Percentiles rank a stretch among this genome's conserved stretches.
Conservation (phyloP, 2,329 filamentous ascomycete genomes). For the Ophiosphaerella narmari region DNA sequence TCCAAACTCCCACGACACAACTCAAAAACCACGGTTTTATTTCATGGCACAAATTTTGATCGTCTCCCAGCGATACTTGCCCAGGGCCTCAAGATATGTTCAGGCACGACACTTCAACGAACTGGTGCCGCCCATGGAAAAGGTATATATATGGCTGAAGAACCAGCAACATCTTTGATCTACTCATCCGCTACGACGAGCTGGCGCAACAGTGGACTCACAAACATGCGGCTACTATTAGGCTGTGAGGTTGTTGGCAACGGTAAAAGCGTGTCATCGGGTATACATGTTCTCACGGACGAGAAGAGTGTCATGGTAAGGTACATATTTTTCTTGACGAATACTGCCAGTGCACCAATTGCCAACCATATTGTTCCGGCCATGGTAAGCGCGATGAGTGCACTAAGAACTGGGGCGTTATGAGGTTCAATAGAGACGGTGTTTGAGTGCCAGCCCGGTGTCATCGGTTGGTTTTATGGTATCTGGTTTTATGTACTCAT, state of each 20-base stretch:
- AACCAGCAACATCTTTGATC: constrained; percentile 28
- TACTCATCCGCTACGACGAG: constrained; percentile 26
- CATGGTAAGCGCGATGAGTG: constrained; percentile 27
- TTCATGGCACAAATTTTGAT: constrained; percentile 41
- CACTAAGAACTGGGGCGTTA: constrained; percentile 17
- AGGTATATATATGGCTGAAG: constrained; percentile 40
- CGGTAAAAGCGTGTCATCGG: constrained; percentile 17
- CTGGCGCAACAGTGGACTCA: constrained; percentile 33
- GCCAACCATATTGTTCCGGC: constrained; percentile 24
- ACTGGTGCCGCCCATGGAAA: constrained; percentile 38
- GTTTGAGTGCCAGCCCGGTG: too few relatives aligned
- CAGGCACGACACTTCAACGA: constrained; percentile 35
- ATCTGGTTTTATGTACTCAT: too few relatives aligned
- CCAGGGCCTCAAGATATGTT: constrained; percentile 31
- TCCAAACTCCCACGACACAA: constrained; percentile 10
- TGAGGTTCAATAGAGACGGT: not conserved
- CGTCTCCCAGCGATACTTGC: constrained; percentile 38
- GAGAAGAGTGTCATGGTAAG: constrained; percentile 37
- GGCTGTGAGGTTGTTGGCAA: constrained; percentile 35
- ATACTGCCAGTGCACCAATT: constrained; percentile 19
- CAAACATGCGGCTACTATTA: constrained; percentile 34
- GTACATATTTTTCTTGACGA: constrained; percentile 36
- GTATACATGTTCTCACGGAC: constrained; percentile 37
- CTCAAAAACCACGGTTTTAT: constrained; percentile 29
- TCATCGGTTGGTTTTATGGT: too few relatives aligned